Evolutionary conservation across 2,329 filamentous ascomycete genomes (phyloP).

Genomic region (Arthrobotrys pseudoclavata): DNA sequence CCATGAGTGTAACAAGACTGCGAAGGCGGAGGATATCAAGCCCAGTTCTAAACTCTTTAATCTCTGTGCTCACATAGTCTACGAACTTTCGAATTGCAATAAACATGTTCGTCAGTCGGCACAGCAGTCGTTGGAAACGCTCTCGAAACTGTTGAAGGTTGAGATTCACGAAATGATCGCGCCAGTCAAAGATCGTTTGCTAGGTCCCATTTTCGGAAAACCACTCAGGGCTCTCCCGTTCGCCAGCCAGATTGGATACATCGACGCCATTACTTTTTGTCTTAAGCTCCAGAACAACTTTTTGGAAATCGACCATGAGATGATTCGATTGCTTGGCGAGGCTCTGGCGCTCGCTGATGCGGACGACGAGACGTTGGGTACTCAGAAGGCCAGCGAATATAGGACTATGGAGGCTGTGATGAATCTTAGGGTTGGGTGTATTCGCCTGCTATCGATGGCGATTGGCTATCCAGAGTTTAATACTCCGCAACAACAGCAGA

Average conservation of each 20-base stretch:
- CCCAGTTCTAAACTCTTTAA: conserved; percentile 77
- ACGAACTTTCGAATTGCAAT: conserved; percentile 94
- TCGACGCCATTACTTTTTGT: conserved; percentile 97
- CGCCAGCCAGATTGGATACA: conserved; percentile 95
- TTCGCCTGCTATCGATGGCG: conserved; percentile 90
- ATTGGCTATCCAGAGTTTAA: conserved; percentile 94
- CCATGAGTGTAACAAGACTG: conserved; percentile 80
- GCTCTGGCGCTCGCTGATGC: conserved; percentile 94
- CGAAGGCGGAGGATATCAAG: conserved; percentile 82
- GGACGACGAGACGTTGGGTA: conserved; percentile 87
- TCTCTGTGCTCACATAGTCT: conserved; percentile 86
- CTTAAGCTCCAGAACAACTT: conserved; percentile 90
- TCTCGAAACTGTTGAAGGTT: conserved; percentile 81
- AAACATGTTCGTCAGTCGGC: conserved; percentile 91
- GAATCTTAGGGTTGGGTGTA: conserved; percentile 89
- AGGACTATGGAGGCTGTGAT: conserved; percentile 96
- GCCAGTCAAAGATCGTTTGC: conserved; percentile 87
- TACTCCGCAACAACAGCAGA: conserved; percentile 67
- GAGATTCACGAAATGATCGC: conserved; percentile 89
- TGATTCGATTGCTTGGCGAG: conserved; percentile 92
- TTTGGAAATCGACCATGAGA: conserved; percentile 89
- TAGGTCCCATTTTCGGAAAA: conserved; percentile 95
- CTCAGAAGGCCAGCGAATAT: conserved; percentile 89
- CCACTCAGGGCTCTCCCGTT: conserved; percentile 93
- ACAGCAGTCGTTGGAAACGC: conserved; percentile 81